Evolutionary conservation across 2,329 filamentous ascomycete genomes (phyloP), one percentile per base, ranked within the genome.

Genomic region (Calonectria montana): DNA sequence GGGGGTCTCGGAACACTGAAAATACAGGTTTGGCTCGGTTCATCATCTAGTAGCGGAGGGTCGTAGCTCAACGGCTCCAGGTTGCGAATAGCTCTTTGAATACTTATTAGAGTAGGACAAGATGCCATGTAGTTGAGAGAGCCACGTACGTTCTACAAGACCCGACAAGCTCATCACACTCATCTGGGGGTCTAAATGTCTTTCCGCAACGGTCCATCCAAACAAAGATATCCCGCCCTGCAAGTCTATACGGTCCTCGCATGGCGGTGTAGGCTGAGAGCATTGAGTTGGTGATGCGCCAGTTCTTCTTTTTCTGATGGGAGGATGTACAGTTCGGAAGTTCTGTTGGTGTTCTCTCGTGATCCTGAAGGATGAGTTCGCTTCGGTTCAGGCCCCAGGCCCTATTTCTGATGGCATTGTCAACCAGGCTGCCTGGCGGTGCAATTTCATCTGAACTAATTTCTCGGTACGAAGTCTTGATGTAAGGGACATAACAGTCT

Each of bases 191-290:
- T 23, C 23, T 18, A 31, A 69, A 63, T 15, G 50, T 62, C 39
- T 72, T 62, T 16, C 66, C 18, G 23, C 64, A 67, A 12, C 65
- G 65, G 23, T 73, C 76, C 57, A 78, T 77, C 80, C 78, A 80
- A 10, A 67, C 71, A 45, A 81, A 78, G 18, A 83, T 67, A 2
- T 82, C 77, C 23, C 80, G 79, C 0, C 74, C 72, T 3, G 73
- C 71, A 8, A 75, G 73, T 15, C 72, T 71, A 15, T 75, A 70
- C 8, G 80, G 77, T 2, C 82, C 82, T 21, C 80, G 80, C 80
- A 84, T 81, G 16, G 80, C 78, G 10, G 74, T 75, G 67, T 84
- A 84, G 1, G 82, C 80, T 62, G 78, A 74, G 47, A 84, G 71
- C 50, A 73, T 76, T 2, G 79, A 77, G n/a, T 76, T 67, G 6